A percentile compares a stretch with the other conserved stretches of the same genome.
These are phyloP conservation scores for Yamadazyma sp. DNA, from an alignment of 805 yeast species.

Conservation along the genomic window DNA sequence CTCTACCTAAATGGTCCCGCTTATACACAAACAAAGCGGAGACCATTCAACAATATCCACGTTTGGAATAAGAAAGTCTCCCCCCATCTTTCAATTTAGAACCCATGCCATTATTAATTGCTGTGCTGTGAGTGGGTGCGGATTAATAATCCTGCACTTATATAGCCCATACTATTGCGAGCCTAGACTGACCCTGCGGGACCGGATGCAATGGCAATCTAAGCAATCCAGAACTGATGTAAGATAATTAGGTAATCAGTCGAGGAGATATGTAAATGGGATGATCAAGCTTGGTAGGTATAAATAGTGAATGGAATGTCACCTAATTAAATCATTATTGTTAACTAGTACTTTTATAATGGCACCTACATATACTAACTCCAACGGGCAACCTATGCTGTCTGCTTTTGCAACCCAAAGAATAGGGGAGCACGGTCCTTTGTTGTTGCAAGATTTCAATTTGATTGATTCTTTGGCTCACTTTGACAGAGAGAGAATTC, in stretches of 20 bases:
- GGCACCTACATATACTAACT: constrained; percentile 67
- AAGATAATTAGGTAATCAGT: constrained; percentile 4
- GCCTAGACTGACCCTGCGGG: constrained; percentile 3
- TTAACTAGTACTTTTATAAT: constrained; percentile 17
- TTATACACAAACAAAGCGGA: constrained; percentile 2
- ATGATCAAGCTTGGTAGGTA: too few relatives aligned
- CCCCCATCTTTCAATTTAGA: constrained; percentile 2
- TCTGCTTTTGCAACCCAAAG: constrained; percentile 78
- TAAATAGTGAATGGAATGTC: constrained; percentile 1
- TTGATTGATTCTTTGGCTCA: constrained; percentile 81
- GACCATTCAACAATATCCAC: constrained; percentile 1
- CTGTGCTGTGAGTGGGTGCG: constrained; percentile 9
- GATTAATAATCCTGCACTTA: constrained; percentile 6
- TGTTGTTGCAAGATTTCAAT: constrained; percentile 77
- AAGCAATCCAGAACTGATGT: not conserved
- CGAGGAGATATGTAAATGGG: too few relatives aligned
- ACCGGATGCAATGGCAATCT: constrained; percentile 6
- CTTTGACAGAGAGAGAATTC: constrained; percentile 86
- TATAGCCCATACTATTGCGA: constrained; percentile 1
- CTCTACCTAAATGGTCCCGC: too few relatives aligned
- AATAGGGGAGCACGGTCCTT: constrained; percentile 73
- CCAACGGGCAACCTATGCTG: constrained; percentile 75
- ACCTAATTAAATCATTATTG: not conserved
- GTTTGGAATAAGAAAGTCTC: too few relatives aligned
- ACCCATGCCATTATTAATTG: constrained; percentile 8